phyloP scores from a whole-genome alignment of 148 eudicot genomes.

The Fagopyrum homotropicum region DNA sequence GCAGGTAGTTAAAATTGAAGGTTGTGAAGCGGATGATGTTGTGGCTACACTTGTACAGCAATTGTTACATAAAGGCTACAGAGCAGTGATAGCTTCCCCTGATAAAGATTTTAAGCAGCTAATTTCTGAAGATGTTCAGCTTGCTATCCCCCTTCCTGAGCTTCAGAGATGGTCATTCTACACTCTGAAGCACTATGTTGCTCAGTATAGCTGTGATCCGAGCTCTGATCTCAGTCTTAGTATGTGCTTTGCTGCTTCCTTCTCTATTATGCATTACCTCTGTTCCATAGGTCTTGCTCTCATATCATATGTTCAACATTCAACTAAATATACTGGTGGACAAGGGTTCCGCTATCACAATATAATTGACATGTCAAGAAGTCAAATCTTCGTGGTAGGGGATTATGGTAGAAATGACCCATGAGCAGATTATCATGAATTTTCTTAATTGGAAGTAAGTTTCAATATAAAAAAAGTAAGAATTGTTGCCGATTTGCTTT shows the following conservation, averaged over 20 bases:
- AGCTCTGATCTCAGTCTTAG: slow-evolving; percentile 82
- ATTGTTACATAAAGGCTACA: slow-evolving; percentile 44
- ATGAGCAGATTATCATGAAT: not conserved
- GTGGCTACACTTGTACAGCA: slow-evolving; percentile 74
- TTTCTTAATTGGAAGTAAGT: not conserved
- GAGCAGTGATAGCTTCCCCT: slow-evolving; percentile 85
- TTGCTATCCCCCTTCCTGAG: slow-evolving; percentile 75
- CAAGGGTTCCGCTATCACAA: not conserved
- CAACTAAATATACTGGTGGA: not conserved
- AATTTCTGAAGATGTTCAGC: slow-evolving; percentile 87
- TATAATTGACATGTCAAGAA: not conserved
- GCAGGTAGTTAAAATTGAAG: slow-evolving; percentile 72
- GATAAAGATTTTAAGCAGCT: slow-evolving; percentile 99
- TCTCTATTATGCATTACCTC: not conserved
- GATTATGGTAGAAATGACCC: not conserved
- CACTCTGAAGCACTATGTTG: slow-evolving; percentile 78
- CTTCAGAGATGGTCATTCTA: slow-evolving; percentile 88
- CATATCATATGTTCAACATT: not conserved
- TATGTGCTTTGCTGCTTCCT: slow-evolving; percentile 28
- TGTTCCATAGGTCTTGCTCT: not conserved
- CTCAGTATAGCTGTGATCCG: slow-evolving; percentile 85
- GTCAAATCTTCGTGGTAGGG: not conserved
- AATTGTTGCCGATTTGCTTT: not conserved
- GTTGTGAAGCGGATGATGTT: slow-evolving; percentile 92
- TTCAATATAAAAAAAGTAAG: not conserved